phyloP scores from a whole-genome alignment of 345 rosid species.

The Orychophragmus violaceus region DNA sequence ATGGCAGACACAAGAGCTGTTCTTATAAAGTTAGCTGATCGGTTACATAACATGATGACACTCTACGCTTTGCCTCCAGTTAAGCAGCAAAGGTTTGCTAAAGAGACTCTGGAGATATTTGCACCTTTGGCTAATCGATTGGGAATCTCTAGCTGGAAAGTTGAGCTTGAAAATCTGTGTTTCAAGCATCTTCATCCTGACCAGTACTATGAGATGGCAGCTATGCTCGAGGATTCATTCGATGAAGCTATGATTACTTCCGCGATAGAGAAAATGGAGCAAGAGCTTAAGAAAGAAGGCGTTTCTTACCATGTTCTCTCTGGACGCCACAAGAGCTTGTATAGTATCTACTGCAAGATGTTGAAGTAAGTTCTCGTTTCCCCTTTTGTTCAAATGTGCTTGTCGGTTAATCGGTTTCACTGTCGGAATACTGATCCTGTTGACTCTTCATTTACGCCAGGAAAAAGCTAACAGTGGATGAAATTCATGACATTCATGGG shows the following conservation, averaged over 20 bases:
- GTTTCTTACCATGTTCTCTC: slow-evolving; percentile 55
- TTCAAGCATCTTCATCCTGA: slow-evolving; percentile 89
- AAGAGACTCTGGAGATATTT: slow-evolving; percentile 93
- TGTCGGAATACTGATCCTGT: background rate
- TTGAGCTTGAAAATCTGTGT: slow-evolving; percentile 78
- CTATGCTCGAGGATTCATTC: slow-evolving; percentile 57
- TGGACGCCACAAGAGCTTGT: slow-evolving; percentile 91
- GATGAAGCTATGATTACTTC: slow-evolving; percentile 69
- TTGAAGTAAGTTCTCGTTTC: slow-evolving; percentile 53
- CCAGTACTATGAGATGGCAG: slow-evolving; percentile 57
- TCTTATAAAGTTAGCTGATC: slow-evolving; percentile 88
- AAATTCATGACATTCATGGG: slow-evolving; percentile 94
- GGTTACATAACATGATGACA: slow-evolving; percentile 92
- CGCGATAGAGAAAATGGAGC: slow-evolving; percentile 57
- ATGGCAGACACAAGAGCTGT: slow-evolving; percentile 98
- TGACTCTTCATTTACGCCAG: slow-evolving; percentile 32
- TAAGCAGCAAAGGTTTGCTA: slow-evolving; percentile 88
- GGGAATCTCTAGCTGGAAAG: slow-evolving; percentile 88
- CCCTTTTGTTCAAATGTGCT: background rate
- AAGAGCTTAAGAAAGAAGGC: slow-evolving; percentile 54
- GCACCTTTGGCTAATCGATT: slow-evolving; percentile 86
- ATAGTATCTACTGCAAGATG: slow-evolving; percentile 88
- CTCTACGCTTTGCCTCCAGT: slow-evolving; percentile 62
- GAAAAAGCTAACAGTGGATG: slow-evolving; percentile 78
- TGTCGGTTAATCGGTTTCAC: background rate